Evolutionary conservation across 163 green algal genomes (phyloP), one percentile per base, ranked within the genome.

Genomic region (Prototheca wickerhamii): DNA sequence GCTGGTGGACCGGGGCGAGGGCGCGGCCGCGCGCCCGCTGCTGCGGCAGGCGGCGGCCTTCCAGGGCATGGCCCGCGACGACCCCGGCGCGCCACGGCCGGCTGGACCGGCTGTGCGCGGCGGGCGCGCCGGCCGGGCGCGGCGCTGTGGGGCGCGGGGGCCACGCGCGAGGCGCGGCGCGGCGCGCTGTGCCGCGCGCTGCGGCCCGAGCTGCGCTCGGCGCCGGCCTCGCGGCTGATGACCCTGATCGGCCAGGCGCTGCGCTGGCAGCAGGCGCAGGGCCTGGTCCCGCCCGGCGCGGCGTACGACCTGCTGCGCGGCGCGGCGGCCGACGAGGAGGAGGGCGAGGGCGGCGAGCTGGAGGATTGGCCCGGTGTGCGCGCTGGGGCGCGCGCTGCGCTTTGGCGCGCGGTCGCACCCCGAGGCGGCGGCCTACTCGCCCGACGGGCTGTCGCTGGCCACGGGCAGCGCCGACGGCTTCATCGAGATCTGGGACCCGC

Each of bases 401-500:
- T 96, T 95, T 70, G 85, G 88, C 28, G 64, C 84, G 64, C 91
- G 94, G 73, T 88, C 61, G 42, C 88, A 97, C 70, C 77, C 90
- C 4, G 92, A 98, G 77, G 79, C 71, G 34, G 91, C 89, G 0
- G 65, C 73, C 52, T 97, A 95, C 74, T 91, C 85, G 1, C 86
- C 89, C 2, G 91, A 97, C 67, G 92, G 92, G 50, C 79, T 87
- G 60, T 81, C 86, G 76, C 82, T 98, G 43, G 80, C 87, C 33
- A 95, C 87, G 3, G 93, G 92, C 63, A 93, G 82, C 56, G 84
- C 89, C 49, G 92, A 98, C 66, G 92, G 92, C 4, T 96, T 97
- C 78, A 91, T 98, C 33, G 92, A 98, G 85, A 79, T 98, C 60
- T 98, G 92, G 92, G 92, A 98, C 63, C 80, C 75, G 21, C 61